phyloP scores from a whole-genome alignment of 805 yeast species.

The Candida vaughaniae region DNA sequence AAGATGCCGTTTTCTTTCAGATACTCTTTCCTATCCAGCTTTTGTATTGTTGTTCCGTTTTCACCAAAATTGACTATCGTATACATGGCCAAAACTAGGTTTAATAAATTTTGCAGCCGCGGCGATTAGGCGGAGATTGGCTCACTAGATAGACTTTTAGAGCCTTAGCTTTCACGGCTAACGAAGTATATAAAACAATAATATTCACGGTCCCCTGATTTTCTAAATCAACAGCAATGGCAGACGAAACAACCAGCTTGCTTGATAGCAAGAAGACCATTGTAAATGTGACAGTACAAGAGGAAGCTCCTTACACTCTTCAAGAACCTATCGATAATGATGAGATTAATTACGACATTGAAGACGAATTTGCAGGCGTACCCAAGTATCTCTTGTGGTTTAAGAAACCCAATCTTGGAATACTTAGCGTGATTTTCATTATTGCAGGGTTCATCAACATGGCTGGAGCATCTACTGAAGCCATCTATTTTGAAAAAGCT shows the following conservation, averaged over 20 bases:
- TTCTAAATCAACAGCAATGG: no score
- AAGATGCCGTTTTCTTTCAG: no score
- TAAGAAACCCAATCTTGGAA: background rate
- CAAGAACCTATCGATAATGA: background rate
- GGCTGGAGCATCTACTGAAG: constrained; percentile 2
- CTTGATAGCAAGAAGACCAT: background rate
- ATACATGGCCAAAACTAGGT: no score
- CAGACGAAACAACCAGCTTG: constrained; percentile 2
- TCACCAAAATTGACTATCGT: no score
- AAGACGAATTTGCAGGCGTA: background rate
- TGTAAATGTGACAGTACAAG: background rate
- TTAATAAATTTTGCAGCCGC: no score
- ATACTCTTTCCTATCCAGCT: no score
- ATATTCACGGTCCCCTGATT: no score
- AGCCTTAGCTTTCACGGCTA: no score
- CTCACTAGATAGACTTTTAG: no score
- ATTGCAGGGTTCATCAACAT: constrained; percentile 1
- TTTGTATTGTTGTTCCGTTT: no score
- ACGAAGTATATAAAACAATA: no score
- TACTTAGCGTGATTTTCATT: background rate
- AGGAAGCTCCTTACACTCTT: background rate
- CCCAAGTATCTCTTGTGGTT: background rate
- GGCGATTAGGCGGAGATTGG: no score
- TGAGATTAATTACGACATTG: background rate
- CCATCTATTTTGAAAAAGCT: constrained; percentile 5